Evolutionary conservation across 139 green algal species (phyloP).

Genomic region (Micractinium sp.): DNA sequence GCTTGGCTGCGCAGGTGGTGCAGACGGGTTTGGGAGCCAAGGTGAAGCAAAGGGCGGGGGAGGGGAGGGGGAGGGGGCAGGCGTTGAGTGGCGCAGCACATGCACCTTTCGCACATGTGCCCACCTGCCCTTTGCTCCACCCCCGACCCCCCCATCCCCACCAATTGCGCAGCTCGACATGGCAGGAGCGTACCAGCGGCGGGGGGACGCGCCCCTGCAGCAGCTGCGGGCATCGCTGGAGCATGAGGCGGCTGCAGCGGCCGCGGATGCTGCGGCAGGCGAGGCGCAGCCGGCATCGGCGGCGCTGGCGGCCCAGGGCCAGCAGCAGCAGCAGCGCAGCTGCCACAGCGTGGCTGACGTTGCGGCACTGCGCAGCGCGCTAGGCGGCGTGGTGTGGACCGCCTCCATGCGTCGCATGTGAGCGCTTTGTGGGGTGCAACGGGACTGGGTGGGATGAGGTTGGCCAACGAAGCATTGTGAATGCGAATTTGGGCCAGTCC

Average conservation of each 20-base stretch:
- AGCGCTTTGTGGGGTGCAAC: neutral
- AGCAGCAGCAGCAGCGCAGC: conserved; percentile 21
- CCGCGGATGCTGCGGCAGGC: neutral
- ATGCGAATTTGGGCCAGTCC: no score
- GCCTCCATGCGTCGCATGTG: conserved; percentile 89
- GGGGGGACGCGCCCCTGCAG: conserved; percentile 65
- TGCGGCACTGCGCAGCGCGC: conserved; percentile 41
- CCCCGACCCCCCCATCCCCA: no score
- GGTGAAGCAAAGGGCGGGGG: neutral
- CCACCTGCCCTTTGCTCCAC: neutral
- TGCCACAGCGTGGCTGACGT: conserved; percentile 36
- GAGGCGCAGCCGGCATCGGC: neutral
- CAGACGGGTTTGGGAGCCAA: no score
- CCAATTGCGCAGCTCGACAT: conserved; percentile 73
- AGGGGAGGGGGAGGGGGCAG: neutral
- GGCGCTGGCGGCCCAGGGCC: conserved; percentile 25
- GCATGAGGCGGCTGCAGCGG: neutral
- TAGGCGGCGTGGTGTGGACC: conserved; percentile 93
- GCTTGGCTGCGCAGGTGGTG: no score
- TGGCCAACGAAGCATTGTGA: no score
- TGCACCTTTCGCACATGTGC: neutral
- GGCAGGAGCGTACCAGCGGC: conserved; percentile 65
- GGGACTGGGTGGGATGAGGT: neutral
- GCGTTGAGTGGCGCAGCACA: neutral
- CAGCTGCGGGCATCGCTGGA: conserved; percentile 54